Evolutionary conservation across 2,329 filamentous ascomycete species (phyloP), one percentile per base, ranked within the genome.

Genomic region (Monosporascus sp.): DNA sequence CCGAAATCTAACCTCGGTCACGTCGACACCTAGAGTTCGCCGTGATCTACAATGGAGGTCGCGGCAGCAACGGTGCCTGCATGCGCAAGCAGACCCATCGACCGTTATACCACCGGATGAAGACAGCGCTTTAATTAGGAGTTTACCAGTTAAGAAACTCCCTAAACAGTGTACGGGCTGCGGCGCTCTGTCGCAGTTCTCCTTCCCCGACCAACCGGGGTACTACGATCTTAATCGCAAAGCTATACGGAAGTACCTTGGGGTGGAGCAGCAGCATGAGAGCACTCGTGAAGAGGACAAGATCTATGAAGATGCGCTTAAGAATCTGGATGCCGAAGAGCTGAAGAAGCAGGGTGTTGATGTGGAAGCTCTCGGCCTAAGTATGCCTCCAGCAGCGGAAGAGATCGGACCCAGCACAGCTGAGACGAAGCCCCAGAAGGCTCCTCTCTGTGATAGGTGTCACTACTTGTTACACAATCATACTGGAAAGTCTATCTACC

Each of bases 391-490:
- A 44, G 11, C 20, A 44, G 17, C 20, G 48, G 53, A 58, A n/a
- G 52, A 55, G 14, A 35, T 52, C 52, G 37, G 55, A 52, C 48
- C 48, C 53, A 45, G n/a, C 24, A 47, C 38, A 35, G 27, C 15
- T 11, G 49, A 55, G 31, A 52, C 49, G 37, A 53, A 56, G 43
- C 57, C 60, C 43, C 56, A 65, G 2, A 73, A 73, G 52, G 62
- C 72, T 3, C 88, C 88, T 1, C 71, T 96, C 6, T 99, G 94
- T 72, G 88, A 94, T 60, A 84, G 94, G 63, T 99, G 94, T 64
- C 91, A 97, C 68, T 79, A 84, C 37, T 77, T 99, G 25, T 70
- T 87, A 22, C 85, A 97, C 68, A 87, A 97, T 66, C 82, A 83
- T 55, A 75, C 78, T 17, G 89, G 87, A 7, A 73, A 81, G 17